Evolutionary conservation across 2,329 filamentous ascomycete genomes (phyloP), one percentile per base, ranked within the genome.

Genomic region (Diaporthe ampelina): DNA sequence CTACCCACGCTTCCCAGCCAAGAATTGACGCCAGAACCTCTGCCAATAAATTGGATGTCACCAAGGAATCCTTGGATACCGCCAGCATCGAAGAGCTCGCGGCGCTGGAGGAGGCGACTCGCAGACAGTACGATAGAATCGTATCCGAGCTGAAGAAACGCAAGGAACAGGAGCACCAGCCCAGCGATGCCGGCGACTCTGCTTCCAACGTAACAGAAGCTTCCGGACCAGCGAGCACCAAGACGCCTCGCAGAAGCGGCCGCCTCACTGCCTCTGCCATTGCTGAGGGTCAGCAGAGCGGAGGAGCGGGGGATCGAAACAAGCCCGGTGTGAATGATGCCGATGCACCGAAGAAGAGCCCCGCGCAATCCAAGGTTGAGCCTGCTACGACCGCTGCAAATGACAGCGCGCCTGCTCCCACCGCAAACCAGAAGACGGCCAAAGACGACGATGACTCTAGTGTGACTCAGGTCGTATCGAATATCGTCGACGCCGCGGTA

Each of bases 21-120:
- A 21, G 8, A 9, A 4, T 21, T 45, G 13, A 43, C 40, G 19
- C 17, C 40, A 52, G 26, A 15, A 7, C 59, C 21, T 29, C 68
- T n/a, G 45, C 37, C 19, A 32, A 54, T 5, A 50, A 43, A 8
- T 35, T 52, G 19, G 29, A 26, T 24, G 61, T 61, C 59, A 52
- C 69, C 10, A 56, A 63, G 10, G 8, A 58, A 29, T 26, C 50
- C 19, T 63, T 76, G 45, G 35, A 50, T 26, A 37, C 48, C 8
- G 69, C 72, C 10, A 72, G 59, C 32, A 45, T 50, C 11, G 48
- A 70, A 40, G 69, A 72, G 40, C 72, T 76, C 40, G 48, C 19
- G 9, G 59, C 65, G 19, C 45, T 76, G 68, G 58, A 72, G 56
- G 65, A 58, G 48, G 43, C 58, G 32, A 43, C 73, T 17, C 57